A percentile compares a stretch with the other conserved stretches of the same genome.
phyloP scores from a whole-genome alignment of 2,329 filamentous ascomycete genomes.

The Anthostomella pinea region DNA sequence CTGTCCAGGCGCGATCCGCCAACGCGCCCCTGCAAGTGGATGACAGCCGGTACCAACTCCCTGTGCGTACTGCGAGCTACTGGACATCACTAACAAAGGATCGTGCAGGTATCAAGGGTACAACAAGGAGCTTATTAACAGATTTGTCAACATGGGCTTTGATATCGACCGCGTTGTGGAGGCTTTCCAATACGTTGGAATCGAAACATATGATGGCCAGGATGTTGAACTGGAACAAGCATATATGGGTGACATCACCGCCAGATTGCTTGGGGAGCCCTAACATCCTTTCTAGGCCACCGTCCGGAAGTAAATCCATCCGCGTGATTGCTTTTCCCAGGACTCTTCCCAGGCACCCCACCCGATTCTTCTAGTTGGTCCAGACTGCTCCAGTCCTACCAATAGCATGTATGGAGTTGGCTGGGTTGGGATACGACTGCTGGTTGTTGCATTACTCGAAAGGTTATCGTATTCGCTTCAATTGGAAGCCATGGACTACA shows the following conservation, averaged over 20 bases:
- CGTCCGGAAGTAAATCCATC: too few species aligned
- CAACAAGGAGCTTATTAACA: slow-evolving; percentile 76
- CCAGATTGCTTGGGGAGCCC: slow-evolving; percentile 74
- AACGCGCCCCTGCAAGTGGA: slow-evolving; percentile 54
- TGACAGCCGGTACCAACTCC: slow-evolving; percentile 39
- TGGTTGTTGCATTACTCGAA: too few species aligned
- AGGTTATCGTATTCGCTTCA: too few species aligned
- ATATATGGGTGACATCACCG: slow-evolving; percentile 87
- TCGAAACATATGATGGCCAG: slow-evolving; percentile 72
- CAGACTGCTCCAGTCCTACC: too few species aligned
- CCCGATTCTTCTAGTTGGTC: too few species aligned
- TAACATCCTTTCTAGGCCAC: slow-evolving; percentile 8
- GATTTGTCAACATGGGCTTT: slow-evolving; percentile 90
- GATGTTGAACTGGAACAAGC: slow-evolving; percentile 88
- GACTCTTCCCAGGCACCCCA: too few species aligned
- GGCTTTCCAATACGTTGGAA: slow-evolving; percentile 77
- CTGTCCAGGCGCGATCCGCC: slow-evolving; percentile 20
- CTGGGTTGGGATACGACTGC: too few species aligned
- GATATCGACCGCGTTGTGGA: slow-evolving; percentile 81
- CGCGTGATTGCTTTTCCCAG: not conserved
- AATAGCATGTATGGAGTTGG: too few species aligned
- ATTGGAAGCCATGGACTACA: too few species aligned
- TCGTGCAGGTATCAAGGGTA: slow-evolving; percentile 75
- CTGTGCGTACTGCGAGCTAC: not conserved
- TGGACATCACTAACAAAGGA: slow-evolving; percentile 9